Evolutionary conservation across 2,329 filamentous ascomycete species (phyloP), one percentile per base, ranked within the genome.

Genomic region (Trematosphaeria pertusa): DNA sequence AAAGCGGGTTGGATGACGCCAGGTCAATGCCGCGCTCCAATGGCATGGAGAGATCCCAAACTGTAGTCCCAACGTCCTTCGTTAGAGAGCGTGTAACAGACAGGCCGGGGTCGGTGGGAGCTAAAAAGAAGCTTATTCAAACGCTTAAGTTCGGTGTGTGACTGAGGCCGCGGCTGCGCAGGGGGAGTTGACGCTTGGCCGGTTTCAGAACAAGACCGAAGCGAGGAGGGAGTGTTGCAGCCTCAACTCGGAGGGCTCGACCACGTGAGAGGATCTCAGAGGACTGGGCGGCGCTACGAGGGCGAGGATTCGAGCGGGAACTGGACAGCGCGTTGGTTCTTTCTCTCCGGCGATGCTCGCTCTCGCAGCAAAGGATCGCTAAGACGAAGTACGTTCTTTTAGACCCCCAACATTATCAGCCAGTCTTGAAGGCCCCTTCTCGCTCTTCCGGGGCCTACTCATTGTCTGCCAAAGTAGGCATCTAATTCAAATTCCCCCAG

Each of bases 11-110:
- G 44, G 35, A 46, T 61, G 56, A 59, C 46, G 59, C 48, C 48
- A 48, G 50, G 39, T 43, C n/a, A 22, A 58, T 50, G 54, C 53
- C 43, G 52, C 37, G 45, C 50, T 50, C 56, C 54, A 54, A 55
- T 55, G 43, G 48, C 44, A 58, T 46, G 20, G 45, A 45, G 47
- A 38, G 33, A 45, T 55, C 50, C 49, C 48, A 55, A 57, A 60
- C 58, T 52, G 37, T 48, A 50, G 54, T 39, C 62, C 59, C 54
- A 67, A 70, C 69, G 56, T 59, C 44, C 50, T 34, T 42, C 50
- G 69, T 71, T 55, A 59, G 66, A 70, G 64, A 65, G 31, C 35
- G 50, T 65, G 67, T 71, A 60, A 52, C 68, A 71, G 66, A 58
- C 39, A 52, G 54, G 37, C 51, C 46, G 50, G 61, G 61, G 57